Evolutionary conservation across 1,284 basidiomycete species (phyloP).

Genomic region (Leccinum pallidistipes): DNA sequence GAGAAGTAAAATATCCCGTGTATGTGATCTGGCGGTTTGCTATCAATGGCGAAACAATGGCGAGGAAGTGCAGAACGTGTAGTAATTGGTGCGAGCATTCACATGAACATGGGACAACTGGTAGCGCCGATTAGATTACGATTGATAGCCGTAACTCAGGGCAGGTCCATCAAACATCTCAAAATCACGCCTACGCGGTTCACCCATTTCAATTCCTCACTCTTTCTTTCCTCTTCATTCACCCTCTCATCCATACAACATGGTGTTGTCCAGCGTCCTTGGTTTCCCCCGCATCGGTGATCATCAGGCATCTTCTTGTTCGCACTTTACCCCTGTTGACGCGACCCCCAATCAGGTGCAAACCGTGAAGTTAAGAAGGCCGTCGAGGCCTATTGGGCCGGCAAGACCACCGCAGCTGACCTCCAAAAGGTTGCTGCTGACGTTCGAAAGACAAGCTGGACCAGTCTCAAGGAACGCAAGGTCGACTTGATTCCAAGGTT

Average conservation of each 20-base stretch:
- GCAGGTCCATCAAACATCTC: conserved; percentile 30
- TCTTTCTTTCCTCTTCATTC: conserved; percentile 29
- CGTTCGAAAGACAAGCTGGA: conserved; percentile 91
- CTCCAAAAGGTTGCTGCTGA: conserved; percentile 89
- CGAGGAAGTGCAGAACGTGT: not conserved
- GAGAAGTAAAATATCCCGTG: not conserved
- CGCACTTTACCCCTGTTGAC: not conserved
- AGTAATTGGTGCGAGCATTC: conserved; percentile 16
- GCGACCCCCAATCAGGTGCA: conserved; percentile 49
- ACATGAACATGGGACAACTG: conserved; percentile 20
- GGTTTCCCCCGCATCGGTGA: conserved; percentile 97
- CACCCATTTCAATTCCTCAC: conserved; percentile 24
- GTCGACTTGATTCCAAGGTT: conserved; percentile 94
- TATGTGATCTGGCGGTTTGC: not conserved
- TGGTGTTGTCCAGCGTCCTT: conserved; percentile 85
- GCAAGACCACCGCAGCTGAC: conserved; percentile 88
- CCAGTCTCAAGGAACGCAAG: conserved; percentile 82
- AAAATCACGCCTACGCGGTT: conserved; percentile 30
- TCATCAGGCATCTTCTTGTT: conserved; percentile 14
- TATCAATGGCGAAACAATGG: conserved; percentile 1
- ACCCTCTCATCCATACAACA: conserved; percentile 40
- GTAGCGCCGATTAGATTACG: conserved; percentile 29
- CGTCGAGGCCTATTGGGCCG: conserved; percentile 97
- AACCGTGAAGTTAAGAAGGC: conserved; percentile 99
- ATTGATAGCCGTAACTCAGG: conserved; percentile 32